phyloP scores from a whole-genome alignment of 2,329 filamentous ascomycete genomes.

The Fusarium palustre region DNA sequence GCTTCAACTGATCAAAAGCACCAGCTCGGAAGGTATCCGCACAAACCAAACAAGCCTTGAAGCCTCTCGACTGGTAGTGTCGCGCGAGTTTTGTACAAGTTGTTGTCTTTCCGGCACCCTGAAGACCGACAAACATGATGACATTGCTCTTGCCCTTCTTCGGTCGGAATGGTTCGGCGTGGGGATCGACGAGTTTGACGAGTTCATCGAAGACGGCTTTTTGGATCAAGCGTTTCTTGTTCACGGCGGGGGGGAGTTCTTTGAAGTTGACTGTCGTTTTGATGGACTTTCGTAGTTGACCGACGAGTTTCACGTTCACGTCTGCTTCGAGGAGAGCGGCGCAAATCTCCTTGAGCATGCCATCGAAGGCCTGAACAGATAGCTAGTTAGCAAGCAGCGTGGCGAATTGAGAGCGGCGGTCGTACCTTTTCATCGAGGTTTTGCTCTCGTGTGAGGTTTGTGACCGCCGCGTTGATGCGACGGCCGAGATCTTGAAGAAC shows the following conservation, averaged over 20 bases:
- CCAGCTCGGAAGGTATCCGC: constrained; percentile 98
- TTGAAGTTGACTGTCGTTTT: constrained; percentile 93
- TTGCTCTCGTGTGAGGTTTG: constrained; percentile 88
- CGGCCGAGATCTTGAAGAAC: constrained; percentile 98
- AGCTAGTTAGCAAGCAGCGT: constrained; percentile 22
- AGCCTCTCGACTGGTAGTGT: constrained; percentile 93
- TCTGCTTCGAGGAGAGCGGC: constrained; percentile 95
- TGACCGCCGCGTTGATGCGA: constrained; percentile 97
- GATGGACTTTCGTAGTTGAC: constrained; percentile 92
- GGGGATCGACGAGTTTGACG: constrained; percentile 93
- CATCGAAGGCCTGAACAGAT: constrained; percentile 82
- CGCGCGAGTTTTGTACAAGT: constrained; percentile 96
- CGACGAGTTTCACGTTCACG: constrained; percentile 94
- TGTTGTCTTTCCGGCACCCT: constrained; percentile 97
- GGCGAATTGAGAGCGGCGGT: constrained; percentile 19
- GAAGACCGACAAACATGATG: constrained; percentile 99
- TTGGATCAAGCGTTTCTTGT: constrained; percentile 98
- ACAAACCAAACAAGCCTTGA: constrained; percentile 93
- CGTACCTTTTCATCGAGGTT: constrained; percentile 95
- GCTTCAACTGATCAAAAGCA: constrained; percentile 98
- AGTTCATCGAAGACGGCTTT: constrained; percentile 98
- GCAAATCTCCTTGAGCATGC: constrained; percentile 98
- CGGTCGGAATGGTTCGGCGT: constrained; percentile 94
- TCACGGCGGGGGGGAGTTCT: constrained; percentile 88
- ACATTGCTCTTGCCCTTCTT: constrained; percentile 97